These are phyloP conservation scores for Prinsepia uniflora DNA, from an alignment of 306 rosid species.

Conservation along the genomic window DNA sequence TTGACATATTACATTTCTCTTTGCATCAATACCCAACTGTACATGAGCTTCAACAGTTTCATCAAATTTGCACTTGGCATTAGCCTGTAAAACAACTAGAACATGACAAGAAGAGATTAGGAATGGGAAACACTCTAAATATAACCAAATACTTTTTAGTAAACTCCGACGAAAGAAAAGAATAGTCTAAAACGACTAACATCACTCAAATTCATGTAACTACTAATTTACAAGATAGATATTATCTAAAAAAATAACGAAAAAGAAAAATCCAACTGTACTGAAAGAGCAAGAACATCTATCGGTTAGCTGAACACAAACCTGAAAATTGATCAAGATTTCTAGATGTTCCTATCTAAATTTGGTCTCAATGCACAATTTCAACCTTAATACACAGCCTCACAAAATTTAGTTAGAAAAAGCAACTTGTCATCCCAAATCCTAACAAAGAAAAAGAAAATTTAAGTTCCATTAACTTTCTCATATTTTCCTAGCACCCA, in stretches of 20 bases:
- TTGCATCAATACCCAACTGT: constrained; percentile 74
- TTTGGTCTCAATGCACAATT: background rate
- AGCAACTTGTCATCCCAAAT: background rate
- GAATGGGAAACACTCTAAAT: background rate
- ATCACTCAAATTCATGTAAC: background rate
- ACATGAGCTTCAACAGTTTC: constrained; percentile 95
- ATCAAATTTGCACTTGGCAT: constrained; percentile 62
- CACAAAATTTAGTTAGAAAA: background rate
- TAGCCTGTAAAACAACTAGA: constrained; percentile 61
- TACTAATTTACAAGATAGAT: background rate
- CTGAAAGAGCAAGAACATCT: background rate
- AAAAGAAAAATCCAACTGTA: background rate
- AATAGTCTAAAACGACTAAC: background rate
- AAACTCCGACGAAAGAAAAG: background rate
- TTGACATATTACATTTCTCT: constrained; percentile 64
- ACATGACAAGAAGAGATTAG: constrained; percentile 22
- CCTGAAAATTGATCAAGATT: background rate
- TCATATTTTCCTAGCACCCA: constrained; percentile 3
- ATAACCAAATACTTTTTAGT: background rate
- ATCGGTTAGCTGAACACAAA: background rate
- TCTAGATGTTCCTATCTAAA: background rate
- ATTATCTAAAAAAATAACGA: background rate
- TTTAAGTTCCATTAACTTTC: background rate
- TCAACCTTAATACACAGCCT: too few species aligned
- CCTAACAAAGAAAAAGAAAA: background rate